Percentiles rank a stretch among this genome's conserved stretches.
Evolutionary conservation across 2,329 filamentous ascomycete genomes (phyloP).

Genomic region (Hymenotorrendiella dingleyae): DNA sequence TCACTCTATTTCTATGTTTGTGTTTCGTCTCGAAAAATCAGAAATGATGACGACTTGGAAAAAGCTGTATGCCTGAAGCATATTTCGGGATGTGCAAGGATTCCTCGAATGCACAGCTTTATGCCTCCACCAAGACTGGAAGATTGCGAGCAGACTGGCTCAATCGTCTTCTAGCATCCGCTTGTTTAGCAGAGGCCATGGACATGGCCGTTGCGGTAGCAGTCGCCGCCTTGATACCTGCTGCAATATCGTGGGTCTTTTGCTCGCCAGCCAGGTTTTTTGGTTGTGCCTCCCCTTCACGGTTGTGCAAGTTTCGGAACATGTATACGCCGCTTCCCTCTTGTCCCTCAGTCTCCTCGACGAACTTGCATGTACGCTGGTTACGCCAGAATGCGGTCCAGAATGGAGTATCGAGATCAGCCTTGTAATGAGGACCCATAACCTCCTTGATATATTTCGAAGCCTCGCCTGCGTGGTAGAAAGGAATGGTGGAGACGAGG

Average conservation of each 20-base stretch:
- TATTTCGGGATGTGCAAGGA: too few relatives aligned
- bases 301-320: constrained; percentile 29
- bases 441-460: constrained; percentile 50
- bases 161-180: constrained; percentile 25
- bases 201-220: constrained; percentile 20
- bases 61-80: too few relatives aligned
- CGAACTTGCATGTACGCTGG: constrained; percentile 30
- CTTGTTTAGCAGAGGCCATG: constrained; percentile 22
- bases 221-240: constrained; percentile 8
- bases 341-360: constrained; percentile 30
- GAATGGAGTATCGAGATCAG: constrained; percentile 34
- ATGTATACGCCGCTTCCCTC: constrained; percentile 31
- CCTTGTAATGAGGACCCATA: constrained; percentile 49
- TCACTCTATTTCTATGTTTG: too few relatives aligned
- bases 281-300: constrained; percentile 20
- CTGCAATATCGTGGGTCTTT: constrained; percentile 8
- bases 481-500: constrained; percentile 54
- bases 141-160: constrained; percentile 26
- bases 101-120: constrained; percentile 38
- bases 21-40: too few relatives aligned
- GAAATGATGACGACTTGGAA: too few relatives aligned
- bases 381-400: constrained; percentile 32
- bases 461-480: constrained; percentile 56
- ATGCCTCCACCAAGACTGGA: constrained; percentile 24
- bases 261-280: constrained; percentile 14